These are phyloP conservation scores for Spencermartinsiella ligniputridi DNA, from an alignment of 1,139 yeast species.

Conservation along the genomic window DNA sequence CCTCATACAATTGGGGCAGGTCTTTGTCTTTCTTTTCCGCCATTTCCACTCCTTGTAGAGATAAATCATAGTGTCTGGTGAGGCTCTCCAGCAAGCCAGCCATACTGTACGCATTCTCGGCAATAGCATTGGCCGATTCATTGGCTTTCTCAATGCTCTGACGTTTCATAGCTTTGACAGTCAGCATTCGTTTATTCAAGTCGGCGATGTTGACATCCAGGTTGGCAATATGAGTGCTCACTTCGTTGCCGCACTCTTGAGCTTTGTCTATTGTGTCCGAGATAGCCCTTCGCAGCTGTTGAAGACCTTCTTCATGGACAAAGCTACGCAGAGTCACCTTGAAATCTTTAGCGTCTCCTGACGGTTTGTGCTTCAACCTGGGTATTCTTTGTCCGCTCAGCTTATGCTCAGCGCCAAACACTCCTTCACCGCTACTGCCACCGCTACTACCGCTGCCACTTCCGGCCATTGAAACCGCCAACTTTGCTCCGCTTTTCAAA, in stretches of 20 bases:
- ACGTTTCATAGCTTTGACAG: constrained; percentile 14
- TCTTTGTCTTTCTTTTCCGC: constrained; percentile 20
- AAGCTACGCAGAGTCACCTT: constrained; percentile 38
- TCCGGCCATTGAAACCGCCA: neutral
- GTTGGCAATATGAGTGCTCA: constrained; percentile 30
- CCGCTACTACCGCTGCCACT: neutral
- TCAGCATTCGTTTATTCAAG: constrained; percentile 20
- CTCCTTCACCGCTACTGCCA: constrained; percentile 3
- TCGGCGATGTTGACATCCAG: constrained; percentile 37
- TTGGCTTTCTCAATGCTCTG: constrained; percentile 25
- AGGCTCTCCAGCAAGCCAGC: constrained; percentile 66
- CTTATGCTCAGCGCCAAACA: neutral
- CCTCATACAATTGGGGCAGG: constrained; percentile 28
- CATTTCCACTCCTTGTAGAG: constrained; percentile 39
- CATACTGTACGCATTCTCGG: constrained; percentile 58
- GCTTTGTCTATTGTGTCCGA: constrained; percentile 24
- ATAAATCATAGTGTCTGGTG: constrained; percentile 80
- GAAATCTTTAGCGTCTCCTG: constrained; percentile 1
- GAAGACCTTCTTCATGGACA: constrained; percentile 41
- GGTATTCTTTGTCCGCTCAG: neutral
- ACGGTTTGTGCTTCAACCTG: neutral
- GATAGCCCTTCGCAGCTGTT: constrained; percentile 29
- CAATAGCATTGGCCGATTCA: constrained; percentile 25
- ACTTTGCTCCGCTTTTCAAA: constrained; percentile 12
- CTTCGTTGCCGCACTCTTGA: constrained; percentile 27